These are phyloP conservation scores for Podospora bellae-mahoneyi DNA, from an alignment of 495 filamentous ascomycete species.

Conservation along the genomic window DNA sequence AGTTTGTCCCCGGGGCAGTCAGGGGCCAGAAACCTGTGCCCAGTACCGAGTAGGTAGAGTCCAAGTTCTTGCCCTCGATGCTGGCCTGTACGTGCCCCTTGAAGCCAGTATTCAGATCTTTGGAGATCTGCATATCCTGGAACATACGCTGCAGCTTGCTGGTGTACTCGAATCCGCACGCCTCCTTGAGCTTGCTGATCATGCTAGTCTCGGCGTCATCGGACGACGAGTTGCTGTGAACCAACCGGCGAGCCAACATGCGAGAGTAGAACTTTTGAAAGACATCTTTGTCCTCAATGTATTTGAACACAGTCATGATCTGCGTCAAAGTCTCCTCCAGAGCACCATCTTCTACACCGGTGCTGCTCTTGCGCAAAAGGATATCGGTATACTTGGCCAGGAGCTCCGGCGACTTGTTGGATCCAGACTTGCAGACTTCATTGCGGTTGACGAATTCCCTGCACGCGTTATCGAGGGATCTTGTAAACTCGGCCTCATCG, in stretches of 20 bases:
- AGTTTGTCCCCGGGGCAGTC: slow-evolving; percentile 74
- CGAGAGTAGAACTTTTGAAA: slow-evolving; percentile 99
- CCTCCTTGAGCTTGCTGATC: slow-evolving; percentile 99
- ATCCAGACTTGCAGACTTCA: slow-evolving; percentile 85
- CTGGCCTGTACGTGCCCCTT: slow-evolving; percentile 57
- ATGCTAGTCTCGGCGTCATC: slow-evolving; percentile 98
- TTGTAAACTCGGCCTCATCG: slow-evolving; percentile 93
- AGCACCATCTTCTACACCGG: slow-evolving; percentile 86
- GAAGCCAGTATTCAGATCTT: slow-evolving; percentile 88
- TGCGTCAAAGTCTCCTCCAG: slow-evolving; percentile 87
- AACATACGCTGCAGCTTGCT: slow-evolving; percentile 99
- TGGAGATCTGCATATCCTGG: slow-evolving; percentile 98
- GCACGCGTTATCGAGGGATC: slow-evolving; percentile 95
- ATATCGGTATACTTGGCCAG: slow-evolving; percentile 96
- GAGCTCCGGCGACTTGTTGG: slow-evolving; percentile 88
- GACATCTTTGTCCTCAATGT: slow-evolving; percentile 99
- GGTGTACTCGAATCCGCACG: slow-evolving; percentile 97
- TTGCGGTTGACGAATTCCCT: slow-evolving; percentile 98
- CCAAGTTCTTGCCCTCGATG: slow-evolving; percentile 44
- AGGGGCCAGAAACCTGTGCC: slow-evolving; percentile 98
- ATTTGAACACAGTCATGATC: slow-evolving; percentile 99
- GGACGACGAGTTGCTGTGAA: slow-evolving; percentile 89
- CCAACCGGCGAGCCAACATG: slow-evolving; percentile 90
- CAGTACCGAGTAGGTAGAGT: slow-evolving; percentile 80
- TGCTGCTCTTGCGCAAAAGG: slow-evolving; percentile 86